Conservation (phyloP, 495 filamentous ascomycete species). For the Tuber indicum region DNA sequence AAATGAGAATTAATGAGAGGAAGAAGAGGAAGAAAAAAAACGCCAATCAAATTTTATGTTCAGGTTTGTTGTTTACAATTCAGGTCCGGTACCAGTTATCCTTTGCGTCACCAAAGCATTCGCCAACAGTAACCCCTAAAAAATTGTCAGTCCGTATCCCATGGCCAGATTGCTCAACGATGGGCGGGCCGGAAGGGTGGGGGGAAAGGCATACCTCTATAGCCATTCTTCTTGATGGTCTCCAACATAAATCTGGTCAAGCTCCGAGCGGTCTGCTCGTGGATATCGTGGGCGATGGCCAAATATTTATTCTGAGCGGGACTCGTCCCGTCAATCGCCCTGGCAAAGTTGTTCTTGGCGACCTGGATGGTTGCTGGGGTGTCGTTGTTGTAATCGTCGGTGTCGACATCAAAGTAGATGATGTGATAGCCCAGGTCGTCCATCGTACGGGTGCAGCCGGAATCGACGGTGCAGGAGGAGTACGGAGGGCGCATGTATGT, state of each 20-base stretch:
- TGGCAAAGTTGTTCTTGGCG: constrained; percentile 37
- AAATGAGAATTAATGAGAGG: neutral
- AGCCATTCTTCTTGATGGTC: neutral
- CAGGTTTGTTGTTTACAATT: neutral
- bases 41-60: neutral
- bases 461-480: constrained; percentile 35
- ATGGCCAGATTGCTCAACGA: neutral
- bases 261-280: constrained; percentile 8
- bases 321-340: neutral
- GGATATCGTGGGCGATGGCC: constrained; percentile 34
- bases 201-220: constrained; percentile 16
- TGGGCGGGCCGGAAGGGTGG: neutral
- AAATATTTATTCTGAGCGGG: constrained; percentile 3
- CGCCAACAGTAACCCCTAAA: constrained; percentile 32
- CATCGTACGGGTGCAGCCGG: constrained; percentile 39
- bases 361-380: constrained; percentile 22
- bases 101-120: constrained; percentile 26
- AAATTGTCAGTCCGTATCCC: constrained; percentile 13
- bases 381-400: constrained; percentile 45
- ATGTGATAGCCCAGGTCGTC: constrained; percentile 45
- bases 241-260: constrained; percentile 19
- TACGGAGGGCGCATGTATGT: constrained; percentile 49
- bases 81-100: constrained; percentile 33
- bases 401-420: constrained; percentile 47
- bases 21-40: neutral